Conservation (phyloP, 2,329 filamentous ascomycete species). For the Trichoderma koningii region DNA sequence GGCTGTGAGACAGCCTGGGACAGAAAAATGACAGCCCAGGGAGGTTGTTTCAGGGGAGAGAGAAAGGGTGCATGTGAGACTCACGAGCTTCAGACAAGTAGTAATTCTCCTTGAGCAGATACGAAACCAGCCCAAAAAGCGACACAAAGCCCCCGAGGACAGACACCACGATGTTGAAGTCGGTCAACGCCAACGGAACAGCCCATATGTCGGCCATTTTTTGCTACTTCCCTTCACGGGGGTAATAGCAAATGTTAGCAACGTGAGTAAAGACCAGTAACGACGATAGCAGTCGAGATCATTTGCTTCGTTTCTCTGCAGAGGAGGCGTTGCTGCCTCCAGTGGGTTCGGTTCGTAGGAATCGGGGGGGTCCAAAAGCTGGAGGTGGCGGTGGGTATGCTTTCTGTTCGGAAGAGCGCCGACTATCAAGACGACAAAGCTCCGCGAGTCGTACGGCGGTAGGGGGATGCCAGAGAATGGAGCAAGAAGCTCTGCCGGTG, state of each 20-base stretch:
- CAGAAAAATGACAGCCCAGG: neutral
- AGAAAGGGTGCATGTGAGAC: conserved; percentile 36
- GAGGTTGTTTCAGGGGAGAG: too few relatives aligned
- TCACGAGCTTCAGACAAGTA: conserved; percentile 87
- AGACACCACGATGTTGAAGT: conserved; percentile 84
- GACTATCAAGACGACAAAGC: too few relatives aligned
- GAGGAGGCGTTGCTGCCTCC: too few relatives aligned
- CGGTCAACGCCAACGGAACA: conserved; percentile 58
- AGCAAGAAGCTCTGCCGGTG: too few relatives aligned
- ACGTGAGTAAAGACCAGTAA: conserved; percentile 13
- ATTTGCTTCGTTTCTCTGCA: conserved; percentile 11
- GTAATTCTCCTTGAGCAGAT: conserved; percentile 83
- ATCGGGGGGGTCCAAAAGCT: too few relatives aligned
- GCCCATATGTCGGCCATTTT: conserved; percentile 38
- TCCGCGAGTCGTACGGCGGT: too few relatives aligned
- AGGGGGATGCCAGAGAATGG: too few relatives aligned
- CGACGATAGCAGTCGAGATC: conserved; percentile 19
- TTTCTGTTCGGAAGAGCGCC: neutral
- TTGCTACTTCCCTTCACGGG: too few relatives aligned
- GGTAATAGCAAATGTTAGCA: conserved; percentile 30
- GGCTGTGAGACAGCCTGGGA: neutral
- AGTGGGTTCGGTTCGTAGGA: too few relatives aligned
- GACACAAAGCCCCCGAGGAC: conserved; percentile 85
- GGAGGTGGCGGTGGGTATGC: too few relatives aligned
- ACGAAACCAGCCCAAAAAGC: conserved; percentile 87